These are phyloP conservation scores for Neoarthrinium moseri DNA, from an alignment of 2,329 filamentous ascomycete species.

Conservation along the genomic window DNA sequence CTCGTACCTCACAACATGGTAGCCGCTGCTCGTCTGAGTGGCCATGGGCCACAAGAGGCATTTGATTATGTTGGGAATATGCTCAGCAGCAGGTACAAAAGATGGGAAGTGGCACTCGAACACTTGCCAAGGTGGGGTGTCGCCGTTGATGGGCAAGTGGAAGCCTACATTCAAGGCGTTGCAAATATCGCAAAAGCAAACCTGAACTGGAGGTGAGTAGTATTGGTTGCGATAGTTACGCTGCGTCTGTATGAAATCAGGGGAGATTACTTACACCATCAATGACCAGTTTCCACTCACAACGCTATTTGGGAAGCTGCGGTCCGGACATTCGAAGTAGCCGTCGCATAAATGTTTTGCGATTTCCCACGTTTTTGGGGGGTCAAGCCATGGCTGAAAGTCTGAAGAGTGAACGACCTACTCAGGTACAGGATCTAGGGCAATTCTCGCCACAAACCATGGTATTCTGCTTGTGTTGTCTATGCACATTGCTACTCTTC, in stretches of 20 bases:
- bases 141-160: constrained; percentile 4
- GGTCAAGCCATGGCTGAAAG: too few relatives aligned
- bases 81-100: constrained; percentile 10
- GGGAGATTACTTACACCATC: too few relatives aligned
- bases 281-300: neutral
- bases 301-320: neutral
- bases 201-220: constrained; percentile 14
- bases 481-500: too few relatives aligned
- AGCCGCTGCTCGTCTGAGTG: constrained; percentile 12
- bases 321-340: neutral
- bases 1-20: constrained; percentile 16
- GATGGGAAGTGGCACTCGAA: constrained; percentile 10
- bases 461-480: too few relatives aligned
- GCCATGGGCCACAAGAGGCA: constrained; percentile 12
- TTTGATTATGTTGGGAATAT: constrained; percentile 13
- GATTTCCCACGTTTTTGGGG: neutral
- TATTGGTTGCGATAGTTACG: neutral
- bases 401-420: too few relatives aligned
- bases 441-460: too few relatives aligned
- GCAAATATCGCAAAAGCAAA: constrained; percentile 11
- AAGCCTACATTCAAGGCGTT: constrained; percentile 10
- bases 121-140: constrained; percentile 11
- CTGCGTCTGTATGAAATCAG: neutral
- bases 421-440: too few relatives aligned
- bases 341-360: neutral